Base-by-base conservation (phyloP, 2,329 filamentous ascomycete genomes). In the Aspergillus neoniger region DNA sequence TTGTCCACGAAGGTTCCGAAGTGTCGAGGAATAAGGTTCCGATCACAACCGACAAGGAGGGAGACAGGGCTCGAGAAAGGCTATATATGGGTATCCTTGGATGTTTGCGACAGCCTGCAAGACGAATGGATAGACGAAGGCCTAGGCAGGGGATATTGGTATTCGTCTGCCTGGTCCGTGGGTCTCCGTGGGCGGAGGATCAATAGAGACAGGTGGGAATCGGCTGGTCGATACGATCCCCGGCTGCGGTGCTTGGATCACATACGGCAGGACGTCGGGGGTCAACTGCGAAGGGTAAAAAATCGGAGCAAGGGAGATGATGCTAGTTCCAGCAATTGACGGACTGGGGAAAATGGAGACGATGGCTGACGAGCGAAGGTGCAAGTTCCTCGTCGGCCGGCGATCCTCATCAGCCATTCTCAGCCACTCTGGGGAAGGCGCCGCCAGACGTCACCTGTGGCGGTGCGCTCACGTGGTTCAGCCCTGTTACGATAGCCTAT, bases 371-470 rank as follows among this genome's bases (percentile, higher is more conserved):
- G 25, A 30, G 47, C 25, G 47, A 30, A 49, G 23, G 23, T 44
- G 41, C 32, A 43, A 43, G 39, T 43, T 44, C 41, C 19, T 44
- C 17, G 57, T 23, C 49, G 30, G 54, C 44, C 50, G 60, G 28
- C 48, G 57, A 59, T 59, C 53, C 41, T 32, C 32, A 36, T 36
- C 32, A 36, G 32, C 32, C 32, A 36, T 15, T 12, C 10, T 50
- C 60, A 51, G 48, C 49, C 57, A 50, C 52, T 60, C 61, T 51
- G 61, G 57, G 57, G 54, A 19, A 28, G 39, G 25, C 17, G 44
- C 17, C 55, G 32, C 41, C 19, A 44, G 41, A 57, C 60, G 60
- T 62, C 61, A 63, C 39, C 30, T 63, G 58, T 63, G 61, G 61
- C 61, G 47, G 53, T 32, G 32, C 30, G 8, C 21, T 50, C 44